Evolutionary conservation across 2,329 filamentous ascomycete genomes (phyloP).

Genomic region (Helotiales sp.): DNA sequence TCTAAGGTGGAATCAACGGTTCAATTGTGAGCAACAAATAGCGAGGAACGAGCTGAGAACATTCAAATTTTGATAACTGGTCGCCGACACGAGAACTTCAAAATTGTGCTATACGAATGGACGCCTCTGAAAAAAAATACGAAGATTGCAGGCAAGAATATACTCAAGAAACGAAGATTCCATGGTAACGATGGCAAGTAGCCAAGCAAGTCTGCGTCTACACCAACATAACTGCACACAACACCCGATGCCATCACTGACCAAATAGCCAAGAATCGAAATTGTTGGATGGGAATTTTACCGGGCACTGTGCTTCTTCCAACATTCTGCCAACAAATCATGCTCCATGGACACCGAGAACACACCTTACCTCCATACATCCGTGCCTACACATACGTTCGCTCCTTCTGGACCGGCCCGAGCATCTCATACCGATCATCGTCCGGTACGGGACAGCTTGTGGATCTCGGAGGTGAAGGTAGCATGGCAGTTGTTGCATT

Average conservation of each 20-base stretch:
- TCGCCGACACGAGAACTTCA: neutral
- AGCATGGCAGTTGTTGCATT: neutral
- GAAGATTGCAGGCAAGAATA: neutral
- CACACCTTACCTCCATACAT: neutral
- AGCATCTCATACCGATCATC: slow-evolving; percentile 3
- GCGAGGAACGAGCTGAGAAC: no score
- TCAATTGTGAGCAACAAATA: no score
- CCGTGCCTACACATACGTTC: neutral
- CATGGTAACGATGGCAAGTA: neutral
- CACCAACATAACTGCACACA: neutral
- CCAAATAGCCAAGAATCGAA: neutral
- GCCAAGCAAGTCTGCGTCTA: neutral
- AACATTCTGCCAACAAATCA: neutral
- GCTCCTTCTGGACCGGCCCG: neutral
- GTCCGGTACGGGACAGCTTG: neutral
- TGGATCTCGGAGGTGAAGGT: neutral
- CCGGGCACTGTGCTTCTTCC: no score
- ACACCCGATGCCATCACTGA: neutral
- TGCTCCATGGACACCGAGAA: neutral
- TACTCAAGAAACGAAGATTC: neutral
- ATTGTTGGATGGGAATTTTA: neutral
- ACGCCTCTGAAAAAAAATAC: neutral
- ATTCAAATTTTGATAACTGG: no score
- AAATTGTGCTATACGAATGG: no score
- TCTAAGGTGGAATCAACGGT: no score